Base-by-base conservation (phyloP, 2,329 filamentous ascomycete genomes). In the Nectriaceae sp. region DNA sequence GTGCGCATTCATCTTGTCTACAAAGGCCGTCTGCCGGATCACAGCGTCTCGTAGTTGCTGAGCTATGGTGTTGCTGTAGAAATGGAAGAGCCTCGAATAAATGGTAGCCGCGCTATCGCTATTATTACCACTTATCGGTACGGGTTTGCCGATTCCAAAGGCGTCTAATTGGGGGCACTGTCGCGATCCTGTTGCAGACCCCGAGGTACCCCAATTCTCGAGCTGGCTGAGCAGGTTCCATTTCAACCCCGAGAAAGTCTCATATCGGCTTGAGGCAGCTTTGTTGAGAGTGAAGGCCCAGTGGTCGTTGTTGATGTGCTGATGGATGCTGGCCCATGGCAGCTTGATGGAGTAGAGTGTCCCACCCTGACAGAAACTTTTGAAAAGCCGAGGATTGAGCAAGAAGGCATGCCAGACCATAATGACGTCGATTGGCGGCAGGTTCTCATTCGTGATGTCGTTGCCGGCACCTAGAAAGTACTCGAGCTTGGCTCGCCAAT, bases 1-100 rank as follows among this genome's bases (percentile, higher is more conserved):
- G 40, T 66, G 59, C 0, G 41, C 42, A 40, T 66, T 58, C 71
- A 75, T 75, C 60, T 75, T 75, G 22, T 69, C 62, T 42, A 69
- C 62, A 44, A 75, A 75, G 11, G 55, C 46, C 15, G 57, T 55
- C 49, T 75, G 72, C 2, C 72, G 68, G 11, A 57, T 44, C 29
- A 75, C 69, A n/a, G n/a, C n/a, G n/a, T n/a, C n/a, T 1, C 55
- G 44, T 11, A 71, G 61, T 4, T 59, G 19, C 2, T 24, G 26
- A 1, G 40, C 49, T 3, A 53, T 11, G 1, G 8, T 11, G 0
- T 29, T 20, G 2, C 38, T 21, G 2, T 31, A 39, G 0, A 4
- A 13, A 0, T 11, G 3, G 6, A 56, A 56, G 1, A 44, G 38
- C 0, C 24, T 18, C 3, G 31, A 11, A 8, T 56, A 56, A 3